Percentiles rank a stretch among this genome's conserved stretches.
Evolutionary conservation across 1,139 yeast genomes (phyloP).

Genomic region (Hyphopichia buzzinii): DNA sequence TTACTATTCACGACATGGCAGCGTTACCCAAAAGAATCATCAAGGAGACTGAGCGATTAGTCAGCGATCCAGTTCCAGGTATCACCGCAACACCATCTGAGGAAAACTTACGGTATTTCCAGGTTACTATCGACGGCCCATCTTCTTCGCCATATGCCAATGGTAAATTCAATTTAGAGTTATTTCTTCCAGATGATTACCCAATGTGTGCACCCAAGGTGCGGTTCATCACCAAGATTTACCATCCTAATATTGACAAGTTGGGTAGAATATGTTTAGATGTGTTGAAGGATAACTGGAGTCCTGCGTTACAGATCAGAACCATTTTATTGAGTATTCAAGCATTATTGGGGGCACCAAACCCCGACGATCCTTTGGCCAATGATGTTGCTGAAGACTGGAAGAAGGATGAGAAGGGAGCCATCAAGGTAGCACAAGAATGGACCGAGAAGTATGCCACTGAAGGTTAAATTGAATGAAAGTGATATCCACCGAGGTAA

Average conservation of each 20-base stretch:
- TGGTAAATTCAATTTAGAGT: conserved; percentile 73
- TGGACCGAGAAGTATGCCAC: conserved; percentile 83
- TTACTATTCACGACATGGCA: conserved; percentile 50
- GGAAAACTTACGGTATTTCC: conserved; percentile 87
- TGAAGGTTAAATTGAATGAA: too few relatives aligned
- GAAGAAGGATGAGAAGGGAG: conserved; percentile 81
- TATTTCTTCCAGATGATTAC: conserved; percentile 84
- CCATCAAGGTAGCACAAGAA: conserved; percentile 78
- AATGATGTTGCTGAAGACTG: conserved; percentile 97
- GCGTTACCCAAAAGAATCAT: conserved; percentile 85
- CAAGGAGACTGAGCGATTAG: conserved; percentile 89
- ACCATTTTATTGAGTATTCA: conserved; percentile 92
- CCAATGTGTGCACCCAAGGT: conserved; percentile 95
- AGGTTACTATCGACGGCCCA: conserved; percentile 86
- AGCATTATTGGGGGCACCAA: conserved; percentile 92
- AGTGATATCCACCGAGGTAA: too few relatives aligned
- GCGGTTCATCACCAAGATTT: conserved; percentile 85
- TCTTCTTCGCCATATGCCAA: conserved; percentile 77
- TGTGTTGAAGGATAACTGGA: conserved; percentile 89
- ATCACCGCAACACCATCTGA: conserved; percentile 91
- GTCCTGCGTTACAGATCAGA: conserved; percentile 96
- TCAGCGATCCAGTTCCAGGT: conserved; percentile 95
- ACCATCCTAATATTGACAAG: conserved; percentile 95
- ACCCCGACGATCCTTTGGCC: conserved; percentile 97
- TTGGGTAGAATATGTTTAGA: conserved; percentile 94